Conservation (phyloP, 192 early-diverging fungal species). For the Linnemannia schmuckeri region DNA sequence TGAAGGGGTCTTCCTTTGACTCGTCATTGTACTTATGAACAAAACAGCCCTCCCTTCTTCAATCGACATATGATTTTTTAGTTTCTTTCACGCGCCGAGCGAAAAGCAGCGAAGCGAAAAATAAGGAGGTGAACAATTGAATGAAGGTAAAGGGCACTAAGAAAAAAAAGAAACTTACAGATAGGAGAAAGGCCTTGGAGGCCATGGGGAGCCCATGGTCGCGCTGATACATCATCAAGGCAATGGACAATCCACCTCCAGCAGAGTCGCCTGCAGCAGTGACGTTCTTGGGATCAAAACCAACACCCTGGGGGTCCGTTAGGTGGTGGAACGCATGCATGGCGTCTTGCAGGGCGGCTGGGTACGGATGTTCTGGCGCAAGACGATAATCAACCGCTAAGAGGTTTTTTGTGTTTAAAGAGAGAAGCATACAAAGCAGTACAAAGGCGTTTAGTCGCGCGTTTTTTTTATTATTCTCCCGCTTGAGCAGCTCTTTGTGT, state of each 20-base stretch:
- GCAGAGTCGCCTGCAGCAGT: slow-evolving; percentile 78
- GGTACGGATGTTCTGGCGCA: slow-evolving; percentile 61
- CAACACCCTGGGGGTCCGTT: slow-evolving; percentile 55
- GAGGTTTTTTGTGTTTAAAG: neutral
- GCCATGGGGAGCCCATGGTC: slow-evolving; percentile 63
- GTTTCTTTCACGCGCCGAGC: slow-evolving; percentile 1
- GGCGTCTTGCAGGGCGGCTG: slow-evolving; percentile 75
- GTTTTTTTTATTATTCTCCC: neutral
- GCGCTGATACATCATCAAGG: slow-evolving; percentile 71
- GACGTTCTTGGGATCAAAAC: slow-evolving; percentile 71
- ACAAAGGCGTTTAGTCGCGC: neutral
- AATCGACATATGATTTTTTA: slow-evolving; percentile 3
- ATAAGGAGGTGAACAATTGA: neutral
- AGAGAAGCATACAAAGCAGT: neutral
- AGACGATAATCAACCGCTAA: slow-evolving; percentile 59
- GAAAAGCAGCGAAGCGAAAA: neutral
- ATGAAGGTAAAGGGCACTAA: neutral
- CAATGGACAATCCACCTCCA: slow-evolving; percentile 76
- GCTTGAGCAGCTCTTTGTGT: neutral
- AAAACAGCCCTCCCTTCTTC: neutral
- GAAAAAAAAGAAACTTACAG: slow-evolving; percentile 53
- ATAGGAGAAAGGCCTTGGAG: slow-evolving; percentile 70
- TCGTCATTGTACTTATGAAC: neutral
- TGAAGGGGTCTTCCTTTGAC: neutral
- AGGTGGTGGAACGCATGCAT: slow-evolving; percentile 68